These are phyloP conservation scores for Hanseniaspora valbyensis DNA, from an alignment of 805 yeast species.

Conservation along the genomic window DNA sequence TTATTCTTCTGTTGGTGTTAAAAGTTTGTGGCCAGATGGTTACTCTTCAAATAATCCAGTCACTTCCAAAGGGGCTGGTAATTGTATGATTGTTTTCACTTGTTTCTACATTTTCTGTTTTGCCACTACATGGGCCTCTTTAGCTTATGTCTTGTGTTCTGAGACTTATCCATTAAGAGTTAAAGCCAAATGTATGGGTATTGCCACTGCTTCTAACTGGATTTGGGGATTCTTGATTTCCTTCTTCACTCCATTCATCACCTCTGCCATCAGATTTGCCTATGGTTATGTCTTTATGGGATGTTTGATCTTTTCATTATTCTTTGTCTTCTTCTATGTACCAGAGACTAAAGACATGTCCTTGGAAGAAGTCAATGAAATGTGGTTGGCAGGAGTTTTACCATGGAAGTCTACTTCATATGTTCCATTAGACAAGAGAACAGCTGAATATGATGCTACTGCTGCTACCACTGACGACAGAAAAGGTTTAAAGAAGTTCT, in stretches of 20 bases:
- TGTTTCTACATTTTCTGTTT: constrained; percentile 62
- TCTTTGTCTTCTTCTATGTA: constrained; percentile 59
- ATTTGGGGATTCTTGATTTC: constrained; percentile 59
- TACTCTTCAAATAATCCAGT: constrained; percentile 28
- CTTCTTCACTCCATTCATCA: constrained; percentile 62
- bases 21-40: constrained; percentile 34
- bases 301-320: constrained; percentile 41
- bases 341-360: constrained; percentile 70
- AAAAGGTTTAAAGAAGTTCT: constrained; percentile 17
- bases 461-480: constrained; percentile 16
- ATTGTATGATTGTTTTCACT: constrained; percentile 60
- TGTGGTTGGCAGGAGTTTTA: constrained; percentile 34
- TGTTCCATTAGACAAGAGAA: constrained; percentile 33
- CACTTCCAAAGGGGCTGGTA: constrained; percentile 47
- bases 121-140: constrained; percentile 70
- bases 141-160: constrained; percentile 52
- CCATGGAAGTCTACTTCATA: constrained; percentile 40
- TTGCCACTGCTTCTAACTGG: constrained; percentile 55
- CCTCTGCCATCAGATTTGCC: constrained; percentile 50
- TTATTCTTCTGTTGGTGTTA: constrained; percentile 55
- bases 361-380: constrained; percentile 67
- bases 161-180: constrained; percentile 66
- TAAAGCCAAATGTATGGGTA: constrained; percentile 44
- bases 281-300: constrained; percentile 56
- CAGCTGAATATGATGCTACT: constrained; percentile 12